Evolutionary conservation across 2,329 filamentous ascomycete species (phyloP).

Genomic region (Berkeleyomyces basicola): DNA sequence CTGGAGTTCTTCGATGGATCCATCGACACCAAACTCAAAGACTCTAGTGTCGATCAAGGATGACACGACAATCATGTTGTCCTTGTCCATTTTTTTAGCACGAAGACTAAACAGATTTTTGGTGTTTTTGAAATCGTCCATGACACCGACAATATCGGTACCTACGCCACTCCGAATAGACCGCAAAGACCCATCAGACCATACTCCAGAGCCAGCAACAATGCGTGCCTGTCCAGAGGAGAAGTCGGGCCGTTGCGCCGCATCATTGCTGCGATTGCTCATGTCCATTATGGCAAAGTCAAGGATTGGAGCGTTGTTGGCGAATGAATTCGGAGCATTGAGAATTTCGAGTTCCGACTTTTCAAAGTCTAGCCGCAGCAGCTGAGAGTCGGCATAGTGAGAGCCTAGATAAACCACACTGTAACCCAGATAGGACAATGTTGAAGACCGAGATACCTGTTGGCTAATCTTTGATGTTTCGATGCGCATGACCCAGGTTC

Average conservation of each 20-base stretch:
- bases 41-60: constrained; percentile 71
- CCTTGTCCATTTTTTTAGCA: constrained; percentile 30
- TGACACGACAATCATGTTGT: constrained; percentile 62
- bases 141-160: constrained; percentile 67
- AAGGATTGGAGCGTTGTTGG: constrained; percentile 76
- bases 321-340: constrained; percentile 44
- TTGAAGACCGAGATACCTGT: constrained; percentile 55
- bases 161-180: constrained; percentile 90
- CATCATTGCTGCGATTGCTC: constrained; percentile 52
- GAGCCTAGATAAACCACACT: constrained; percentile 73
- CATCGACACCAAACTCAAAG: constrained; percentile 57
- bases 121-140: constrained; percentile 63
- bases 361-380: constrained; percentile 42
- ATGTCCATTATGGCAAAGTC: constrained; percentile 96
- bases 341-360: constrained; percentile 40
- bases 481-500: constrained; percentile 54
- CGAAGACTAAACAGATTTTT: constrained; percentile 55
- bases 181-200: constrained; percentile 71
- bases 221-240: constrained; percentile 89
- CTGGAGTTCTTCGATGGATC: constrained; percentile 76
- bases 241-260: constrained; percentile 59
- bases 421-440: constrained; percentile 59
- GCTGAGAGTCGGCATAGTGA: constrained; percentile 81
- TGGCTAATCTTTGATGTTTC: constrained; percentile 45
- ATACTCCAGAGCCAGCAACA: constrained; percentile 82